A percentile compares a stretch with the other conserved stretches of the same genome.
phyloP scores from a whole-genome alignment of 2,329 filamentous ascomycete genomes.

The Aureobasidium mangrovei region DNA sequence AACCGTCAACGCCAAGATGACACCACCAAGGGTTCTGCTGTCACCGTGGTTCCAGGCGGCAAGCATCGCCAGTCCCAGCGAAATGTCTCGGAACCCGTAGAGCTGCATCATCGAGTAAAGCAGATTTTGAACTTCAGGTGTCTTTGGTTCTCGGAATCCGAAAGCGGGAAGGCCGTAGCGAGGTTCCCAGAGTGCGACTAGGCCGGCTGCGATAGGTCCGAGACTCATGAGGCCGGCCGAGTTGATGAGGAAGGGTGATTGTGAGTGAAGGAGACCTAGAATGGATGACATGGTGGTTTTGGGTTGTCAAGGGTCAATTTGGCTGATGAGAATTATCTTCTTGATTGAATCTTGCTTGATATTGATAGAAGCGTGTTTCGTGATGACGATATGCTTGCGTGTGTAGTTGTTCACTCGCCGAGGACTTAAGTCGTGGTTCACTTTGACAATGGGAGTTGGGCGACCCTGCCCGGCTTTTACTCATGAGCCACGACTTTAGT shows the following conservation, averaged over 20 bases:
- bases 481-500: not conserved
- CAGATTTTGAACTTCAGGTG: not conserved
- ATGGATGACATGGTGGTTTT: too few relatives aligned
- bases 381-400: too few relatives aligned
- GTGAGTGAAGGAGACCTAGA: slow-evolving; percentile 44
- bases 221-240: slow-evolving; percentile 46
- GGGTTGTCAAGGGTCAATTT: too few relatives aligned
- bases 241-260: slow-evolving; percentile 77
- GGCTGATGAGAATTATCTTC: not conserved
- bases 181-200: not conserved
- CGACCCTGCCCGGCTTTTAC: not conserved
- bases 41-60: not conserved
- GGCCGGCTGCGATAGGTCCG: not conserved
- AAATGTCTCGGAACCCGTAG: not conserved
- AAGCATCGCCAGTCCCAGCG: not conserved
- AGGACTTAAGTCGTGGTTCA: too few relatives aligned
- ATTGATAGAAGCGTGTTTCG: too few relatives aligned
- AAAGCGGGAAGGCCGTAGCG: not conserved
- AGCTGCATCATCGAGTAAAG: not conserved
- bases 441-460: too few relatives aligned
- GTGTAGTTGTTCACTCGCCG: too few relatives aligned
- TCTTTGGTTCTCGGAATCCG: not conserved
- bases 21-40: not conserved
- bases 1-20: not conserved
- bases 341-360: not conserved